A percentile compares a stretch with the other conserved stretches of the same genome.
These are phyloP conservation scores for Delitschia confertaspora DNA, from an alignment of 495 filamentous ascomycete species.

Conservation along the genomic window DNA sequence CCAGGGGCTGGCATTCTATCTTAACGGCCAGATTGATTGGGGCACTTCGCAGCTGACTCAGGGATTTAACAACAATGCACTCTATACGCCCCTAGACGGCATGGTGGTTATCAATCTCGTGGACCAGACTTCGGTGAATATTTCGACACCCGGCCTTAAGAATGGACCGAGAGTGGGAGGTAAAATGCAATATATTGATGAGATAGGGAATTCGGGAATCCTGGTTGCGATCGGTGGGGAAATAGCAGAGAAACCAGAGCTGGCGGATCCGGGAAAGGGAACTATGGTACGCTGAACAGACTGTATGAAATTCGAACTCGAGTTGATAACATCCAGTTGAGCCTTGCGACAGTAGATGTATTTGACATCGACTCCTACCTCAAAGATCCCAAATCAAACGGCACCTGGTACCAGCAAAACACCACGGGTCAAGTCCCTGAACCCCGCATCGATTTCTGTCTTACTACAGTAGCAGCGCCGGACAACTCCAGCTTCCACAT, in stretches of 20 bases:
- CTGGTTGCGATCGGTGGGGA: constrained; percentile 21
- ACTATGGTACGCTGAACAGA: too few species aligned
- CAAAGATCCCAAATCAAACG: constrained; percentile 8
- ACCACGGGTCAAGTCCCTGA: constrained; percentile 14
- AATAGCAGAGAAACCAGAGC: constrained; percentile 4
- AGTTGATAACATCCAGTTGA: constrained; percentile 11
- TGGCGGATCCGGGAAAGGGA: too few species aligned
- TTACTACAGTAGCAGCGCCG: constrained; percentile 8
- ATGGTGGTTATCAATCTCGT: constrained; percentile 36
- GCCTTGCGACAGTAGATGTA: constrained; percentile 17
- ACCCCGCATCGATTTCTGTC: constrained; percentile 22
- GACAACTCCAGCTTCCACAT: constrained; percentile 25
- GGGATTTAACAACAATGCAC: constrained; percentile 11
- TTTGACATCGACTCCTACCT: constrained; percentile 21
- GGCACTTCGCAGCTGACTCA: constrained; percentile 27
- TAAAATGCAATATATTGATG: constrained; percentile 11
- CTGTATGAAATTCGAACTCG: not conserved
- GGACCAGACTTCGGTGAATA: constrained; percentile 27
- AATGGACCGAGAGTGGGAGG: constrained; percentile 16
- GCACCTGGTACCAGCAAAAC: constrained; percentile 20
- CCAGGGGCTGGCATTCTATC: constrained; percentile 36
- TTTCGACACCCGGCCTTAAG: constrained; percentile 12
- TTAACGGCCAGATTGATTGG: constrained; percentile 38
- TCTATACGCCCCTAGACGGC: constrained; percentile 29
- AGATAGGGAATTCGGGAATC: constrained; percentile 15